These are phyloP conservation scores for Aspergillus sp. DNA, from an alignment of 2,329 filamentous ascomycete species.

Conservation along the genomic window DNA sequence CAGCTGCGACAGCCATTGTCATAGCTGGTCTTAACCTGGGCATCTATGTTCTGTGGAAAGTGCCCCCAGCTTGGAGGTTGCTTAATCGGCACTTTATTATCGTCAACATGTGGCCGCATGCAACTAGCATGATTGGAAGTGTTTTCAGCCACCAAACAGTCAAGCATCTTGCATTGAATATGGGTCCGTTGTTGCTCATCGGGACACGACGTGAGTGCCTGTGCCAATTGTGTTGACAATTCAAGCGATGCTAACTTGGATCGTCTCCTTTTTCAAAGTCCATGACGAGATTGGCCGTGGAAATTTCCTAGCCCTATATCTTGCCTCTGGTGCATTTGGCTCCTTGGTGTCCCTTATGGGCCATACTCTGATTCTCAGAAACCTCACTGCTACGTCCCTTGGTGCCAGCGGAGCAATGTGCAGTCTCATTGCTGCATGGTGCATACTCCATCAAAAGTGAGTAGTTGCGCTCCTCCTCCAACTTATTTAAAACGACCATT, in stretches of 20 bases:
- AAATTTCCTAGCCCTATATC: constrained; percentile 47
- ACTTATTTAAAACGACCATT: background rate
- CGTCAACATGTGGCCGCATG: constrained; percentile 45
- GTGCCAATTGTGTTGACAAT: constrained; percentile 2
- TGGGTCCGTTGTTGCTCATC: constrained; percentile 47
- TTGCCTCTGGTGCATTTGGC: constrained; percentile 41
- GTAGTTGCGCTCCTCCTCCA: constrained; percentile 3
- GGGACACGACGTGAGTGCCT: constrained; percentile 39
- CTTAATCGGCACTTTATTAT: constrained; percentile 51
- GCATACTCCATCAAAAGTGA: constrained; percentile 40
- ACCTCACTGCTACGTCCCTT: constrained; percentile 39
- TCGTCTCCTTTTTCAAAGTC: constrained; percentile 20
- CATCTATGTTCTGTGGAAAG: constrained; percentile 46
- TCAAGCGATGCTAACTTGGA: background rate
- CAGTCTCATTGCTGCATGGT: constrained; percentile 44
- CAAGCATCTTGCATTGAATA: constrained; percentile 47
- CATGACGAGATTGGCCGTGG: constrained; percentile 51
- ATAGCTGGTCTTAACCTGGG: constrained; percentile 45
- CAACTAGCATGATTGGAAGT: constrained; percentile 46
- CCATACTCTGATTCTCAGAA: constrained; percentile 35
- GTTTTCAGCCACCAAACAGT: constrained; percentile 50
- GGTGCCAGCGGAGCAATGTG: constrained; percentile 46
- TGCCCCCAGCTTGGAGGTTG: constrained; percentile 46
- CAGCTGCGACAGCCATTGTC: constrained; percentile 44
- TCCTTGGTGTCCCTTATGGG: constrained; percentile 40